Percentiles rank a stretch among this genome's conserved stretches.
Evolutionary conservation across 176 grass and related monocot species (phyloP).

Genomic region (Ananas comosus): DNA sequence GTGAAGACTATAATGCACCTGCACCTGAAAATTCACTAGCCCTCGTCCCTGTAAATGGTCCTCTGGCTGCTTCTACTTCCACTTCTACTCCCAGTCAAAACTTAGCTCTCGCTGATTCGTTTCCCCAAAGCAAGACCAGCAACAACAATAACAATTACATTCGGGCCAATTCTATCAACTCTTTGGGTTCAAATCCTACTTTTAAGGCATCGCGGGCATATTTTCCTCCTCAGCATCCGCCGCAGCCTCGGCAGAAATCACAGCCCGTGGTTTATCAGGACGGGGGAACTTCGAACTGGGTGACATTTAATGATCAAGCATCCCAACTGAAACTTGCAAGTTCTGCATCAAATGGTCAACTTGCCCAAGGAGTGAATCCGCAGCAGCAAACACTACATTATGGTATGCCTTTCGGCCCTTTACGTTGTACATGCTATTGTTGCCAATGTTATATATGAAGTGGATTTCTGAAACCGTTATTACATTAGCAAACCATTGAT

Average conservation of each 20-base stretch:
- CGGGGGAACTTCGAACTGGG: constrained; percentile 37
- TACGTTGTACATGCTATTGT: too few species aligned
- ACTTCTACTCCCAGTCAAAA: constrained; percentile 53
- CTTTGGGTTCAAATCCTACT: constrained; percentile 42
- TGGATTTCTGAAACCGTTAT: background rate
- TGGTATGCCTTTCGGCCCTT: constrained; percentile 24
- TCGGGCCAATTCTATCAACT: constrained; percentile 14
- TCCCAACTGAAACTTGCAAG: constrained; percentile 46
- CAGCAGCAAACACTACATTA: constrained; percentile 44
- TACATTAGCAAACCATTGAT: background rate
- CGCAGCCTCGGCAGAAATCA: constrained; percentile 42
- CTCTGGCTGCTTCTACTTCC: constrained; percentile 21
- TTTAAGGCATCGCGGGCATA: constrained; percentile 38
- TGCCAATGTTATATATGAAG: too few species aligned
- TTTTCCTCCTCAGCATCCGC: too few species aligned
- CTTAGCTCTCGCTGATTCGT: constrained; percentile 68
- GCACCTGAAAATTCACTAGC: constrained; percentile 58
- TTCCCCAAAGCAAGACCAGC: constrained; percentile 42
- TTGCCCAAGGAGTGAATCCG: constrained; percentile 21
- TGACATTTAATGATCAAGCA: constrained; percentile 39
- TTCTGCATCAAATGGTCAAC: constrained; percentile 60
- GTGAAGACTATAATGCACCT: constrained; percentile 59
- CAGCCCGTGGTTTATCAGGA: constrained; percentile 36
- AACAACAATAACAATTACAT: constrained; percentile 11
- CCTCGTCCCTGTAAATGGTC: constrained; percentile 67